Conservation (phyloP, 2,329 filamentous ascomycete species). For the Sporothrix pallida region DNA sequence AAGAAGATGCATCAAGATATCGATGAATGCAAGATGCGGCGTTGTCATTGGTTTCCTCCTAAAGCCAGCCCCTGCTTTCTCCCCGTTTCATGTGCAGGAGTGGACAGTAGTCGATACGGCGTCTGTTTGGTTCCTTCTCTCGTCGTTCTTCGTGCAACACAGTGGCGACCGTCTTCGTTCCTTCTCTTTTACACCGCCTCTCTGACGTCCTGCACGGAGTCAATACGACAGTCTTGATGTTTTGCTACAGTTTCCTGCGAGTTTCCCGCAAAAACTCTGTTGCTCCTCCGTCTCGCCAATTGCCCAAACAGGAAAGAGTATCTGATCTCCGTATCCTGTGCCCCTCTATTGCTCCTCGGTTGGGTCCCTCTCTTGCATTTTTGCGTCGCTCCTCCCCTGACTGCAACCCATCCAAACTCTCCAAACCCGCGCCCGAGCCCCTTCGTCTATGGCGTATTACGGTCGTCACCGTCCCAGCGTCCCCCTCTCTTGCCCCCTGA, state of each 20-base stretch:
- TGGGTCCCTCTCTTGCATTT: not conserved
- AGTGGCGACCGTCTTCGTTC: not conserved
- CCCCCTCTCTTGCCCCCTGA: not conserved
- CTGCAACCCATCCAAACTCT: slow-evolving; percentile 28
- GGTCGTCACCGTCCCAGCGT: not conserved
- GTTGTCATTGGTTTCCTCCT: not conserved
- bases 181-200: not conserved
- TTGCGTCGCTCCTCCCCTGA: slow-evolving; percentile 3
- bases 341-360: too few relatives aligned
- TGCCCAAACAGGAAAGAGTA: not conserved
- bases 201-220: too few relatives aligned
- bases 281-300: too few relatives aligned
- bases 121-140: slow-evolving; percentile 14
- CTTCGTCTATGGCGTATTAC: not conserved
- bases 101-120: not conserved
- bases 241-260: too few relatives aligned
- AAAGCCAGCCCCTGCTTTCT: not conserved
- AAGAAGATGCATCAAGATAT: not conserved
- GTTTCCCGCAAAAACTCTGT: too few relatives aligned
- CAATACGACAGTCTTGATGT: too few relatives aligned
- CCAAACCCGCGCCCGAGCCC: slow-evolving; percentile 8
- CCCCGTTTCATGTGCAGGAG: slow-evolving; percentile 24
- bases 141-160: too few relatives aligned
- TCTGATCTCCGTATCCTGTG: not conserved
- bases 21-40: not conserved